phyloP scores from a whole-genome alignment of 2,329 filamentous ascomycete species.

The Geosmithia morbida region DNA sequence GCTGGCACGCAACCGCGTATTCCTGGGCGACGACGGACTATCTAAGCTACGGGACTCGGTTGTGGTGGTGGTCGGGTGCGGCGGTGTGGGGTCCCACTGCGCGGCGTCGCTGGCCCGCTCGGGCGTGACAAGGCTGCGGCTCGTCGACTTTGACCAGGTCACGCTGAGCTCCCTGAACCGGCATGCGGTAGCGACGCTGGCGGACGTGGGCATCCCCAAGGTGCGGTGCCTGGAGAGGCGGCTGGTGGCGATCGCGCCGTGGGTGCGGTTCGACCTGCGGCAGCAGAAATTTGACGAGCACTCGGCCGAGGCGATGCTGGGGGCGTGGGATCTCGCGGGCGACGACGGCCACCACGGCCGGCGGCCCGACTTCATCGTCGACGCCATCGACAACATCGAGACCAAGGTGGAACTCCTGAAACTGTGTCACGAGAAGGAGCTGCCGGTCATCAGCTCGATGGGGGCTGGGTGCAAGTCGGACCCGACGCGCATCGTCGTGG shows the following conservation, averaged over 20 bases:
- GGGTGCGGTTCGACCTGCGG: slow-evolving; percentile 77
- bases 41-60: slow-evolving; percentile 67
- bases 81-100: slow-evolving; percentile 89
- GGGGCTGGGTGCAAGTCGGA: slow-evolving; percentile 89
- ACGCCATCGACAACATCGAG: slow-evolving; percentile 97
- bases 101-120: slow-evolving; percentile 75
- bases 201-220: slow-evolving; percentile 87
- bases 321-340: slow-evolving; percentile 32
- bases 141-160: slow-evolving; percentile 97
- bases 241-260: slow-evolving; percentile 76
- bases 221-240: slow-evolving; percentile 71
- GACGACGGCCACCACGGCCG: slow-evolving; percentile 29
- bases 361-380: slow-evolving; percentile 76
- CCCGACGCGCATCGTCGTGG: slow-evolving; percentile 71
- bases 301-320: slow-evolving; percentile 53
- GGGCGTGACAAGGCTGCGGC: slow-evolving; percentile 71
- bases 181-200: slow-evolving; percentile 88
- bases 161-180: slow-evolving; percentile 87
- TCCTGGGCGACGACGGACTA: slow-evolving; percentile 72
- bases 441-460: slow-evolving; percentile 89
- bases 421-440: slow-evolving; percentile 65
- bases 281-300: slow-evolving; percentile 68
- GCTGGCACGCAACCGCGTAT: slow-evolving; percentile 81
- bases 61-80: slow-evolving; percentile 81
- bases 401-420: slow-evolving; percentile 85